Evolutionary conservation across 2,329 filamentous ascomycete species (phyloP).

Genomic region (Didymella arachidicola): DNA sequence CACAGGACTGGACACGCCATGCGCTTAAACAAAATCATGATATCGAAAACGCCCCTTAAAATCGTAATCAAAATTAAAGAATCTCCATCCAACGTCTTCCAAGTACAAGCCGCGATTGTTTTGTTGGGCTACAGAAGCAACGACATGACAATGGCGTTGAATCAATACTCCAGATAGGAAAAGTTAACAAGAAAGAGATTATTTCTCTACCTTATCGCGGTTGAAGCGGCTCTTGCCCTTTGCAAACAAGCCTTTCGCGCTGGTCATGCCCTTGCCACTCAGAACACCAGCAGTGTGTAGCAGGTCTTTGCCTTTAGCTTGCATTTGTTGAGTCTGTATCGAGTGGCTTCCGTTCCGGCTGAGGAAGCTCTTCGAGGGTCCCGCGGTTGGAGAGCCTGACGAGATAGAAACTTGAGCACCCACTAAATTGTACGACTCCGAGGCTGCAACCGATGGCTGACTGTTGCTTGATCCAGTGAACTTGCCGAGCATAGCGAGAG

Average conservation of each 20-base stretch:
- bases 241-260: constrained; percentile 88
- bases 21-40: constrained; percentile 25
- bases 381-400: constrained; percentile 32
- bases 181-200: constrained; percentile 57
- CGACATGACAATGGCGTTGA: constrained; percentile 14
- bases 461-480: constrained; percentile 34
- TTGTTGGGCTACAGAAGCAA: constrained; percentile 10
- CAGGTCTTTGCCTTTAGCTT: constrained; percentile 86
- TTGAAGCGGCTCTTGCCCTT: constrained; percentile 87
- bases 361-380: constrained; percentile 32
- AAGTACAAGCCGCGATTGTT: constrained; percentile 27
- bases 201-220: constrained; percentile 85
- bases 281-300: constrained; percentile 80
- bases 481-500: constrained; percentile 50
- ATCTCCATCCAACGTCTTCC: constrained; percentile 21
- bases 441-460: constrained; percentile 27
- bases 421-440: constrained; percentile 31
- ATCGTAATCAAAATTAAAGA: constrained; percentile 25
- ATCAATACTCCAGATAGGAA: constrained; percentile 19
- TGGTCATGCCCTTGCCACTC: constrained; percentile 74
- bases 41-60: constrained; percentile 33
- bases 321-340: constrained; percentile 58
- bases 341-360: constrained; percentile 35
- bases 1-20: constrained; percentile 31
- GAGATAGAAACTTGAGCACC: constrained; percentile 40